Base-by-base conservation (phyloP, 2,329 filamentous ascomycete species). In the Lasiodiplodia gonubiensis region DNA sequence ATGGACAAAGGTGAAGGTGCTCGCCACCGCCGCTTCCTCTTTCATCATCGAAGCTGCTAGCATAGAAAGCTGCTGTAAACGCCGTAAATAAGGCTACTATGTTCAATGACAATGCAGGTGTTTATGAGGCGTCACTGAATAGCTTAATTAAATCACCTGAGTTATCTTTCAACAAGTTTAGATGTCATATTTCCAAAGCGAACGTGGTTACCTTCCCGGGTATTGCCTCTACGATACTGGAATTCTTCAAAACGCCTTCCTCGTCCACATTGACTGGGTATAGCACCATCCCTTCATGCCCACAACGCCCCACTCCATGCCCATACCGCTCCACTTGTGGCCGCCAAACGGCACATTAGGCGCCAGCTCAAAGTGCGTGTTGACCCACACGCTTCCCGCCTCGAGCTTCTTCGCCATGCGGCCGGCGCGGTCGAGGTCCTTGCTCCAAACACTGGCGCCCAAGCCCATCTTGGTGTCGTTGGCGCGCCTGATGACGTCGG, bases 241-340 rank as follows among this genome's bases (percentile, higher is more conserved):
- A 51, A 4, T 23, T 42, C 25, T 23, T 64, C 21, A 64, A 21
- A 64, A 27, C n/a, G 21, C 61, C 49, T 64, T 64, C 49, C 61
- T 64, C 21, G 51, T 53, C 61, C 61, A 64, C 61, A 64, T 21
- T 1, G 61, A 53, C 16, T 64, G 61, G 1, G 61, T 80, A 73
- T 88, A 86, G 33, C 85, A 86, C 74, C 89, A 89, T 16, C 85
- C 85, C 68, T 86, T 86, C 69, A 89, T 76, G 3, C 86, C 86
- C 61, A 85, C 86, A 76, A 88, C 86, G 16, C 86, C 86, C 12
- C 88, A 77, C 76, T 89, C 87, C 63, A 86, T 78, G 21, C 87
- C 87, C 73, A 89, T 86, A 4, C 86, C 86, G 73, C 81, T 84
- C 78, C 87, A 84, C 78, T 89, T 89, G 7, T 88, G 84, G 49